Base-by-base conservation (phyloP, 768 basidiomycete species). In the Agaricus subrufescens region DNA sequence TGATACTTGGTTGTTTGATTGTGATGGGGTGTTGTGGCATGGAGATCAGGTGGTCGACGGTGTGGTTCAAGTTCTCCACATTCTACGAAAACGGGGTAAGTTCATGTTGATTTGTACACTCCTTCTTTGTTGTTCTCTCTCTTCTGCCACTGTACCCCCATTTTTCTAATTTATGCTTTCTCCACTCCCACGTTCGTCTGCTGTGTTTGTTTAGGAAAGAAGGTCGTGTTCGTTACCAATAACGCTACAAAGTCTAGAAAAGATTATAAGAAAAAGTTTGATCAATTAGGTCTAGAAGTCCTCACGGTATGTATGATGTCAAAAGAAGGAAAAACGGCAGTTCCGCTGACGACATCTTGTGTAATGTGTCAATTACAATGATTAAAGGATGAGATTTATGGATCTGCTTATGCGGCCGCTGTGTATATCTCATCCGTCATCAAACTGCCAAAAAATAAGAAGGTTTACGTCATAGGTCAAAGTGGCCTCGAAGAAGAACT, bases 1-100 rank as follows among this genome's bases (percentile, higher is more conserved):
- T 68, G 94, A 98, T 67, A 96, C 94, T 27, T 96, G 94, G 86
- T 80, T 98, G 71, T 91, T 97, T 61, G 94, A 98, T 71, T 98
- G 95, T 67, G 94, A 98, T 66, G 95, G 94, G 12, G 95, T 98
- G 23, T 77, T 98, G 34, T 98, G 95, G 91, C 84, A 86, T 55
- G 94, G 90, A 14, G 87, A 89, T 69, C 75, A 78, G 47, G 74
- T 89, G 30, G 82, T 95, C 62, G 86, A 91, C 14, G 92, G 92
- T 8, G 87, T 85, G 2, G 71, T 82, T 42, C 82, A 93, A 45
- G 91, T 92, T 19, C 76, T 98, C 60, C 72, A 77, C 47, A 72
- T 87, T 57, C 74, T 97, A 61, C 82, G 94, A 59, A 75, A 76
- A 57, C 78, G 78, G 69, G 86, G 93, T 91, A 71, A 65, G 19